A percentile compares a stretch with the other conserved stretches of the same genome.
phyloP scores from a whole-genome alignment of 2,329 filamentous ascomycete species.

The Arthrobotrys entomopaga region DNA sequence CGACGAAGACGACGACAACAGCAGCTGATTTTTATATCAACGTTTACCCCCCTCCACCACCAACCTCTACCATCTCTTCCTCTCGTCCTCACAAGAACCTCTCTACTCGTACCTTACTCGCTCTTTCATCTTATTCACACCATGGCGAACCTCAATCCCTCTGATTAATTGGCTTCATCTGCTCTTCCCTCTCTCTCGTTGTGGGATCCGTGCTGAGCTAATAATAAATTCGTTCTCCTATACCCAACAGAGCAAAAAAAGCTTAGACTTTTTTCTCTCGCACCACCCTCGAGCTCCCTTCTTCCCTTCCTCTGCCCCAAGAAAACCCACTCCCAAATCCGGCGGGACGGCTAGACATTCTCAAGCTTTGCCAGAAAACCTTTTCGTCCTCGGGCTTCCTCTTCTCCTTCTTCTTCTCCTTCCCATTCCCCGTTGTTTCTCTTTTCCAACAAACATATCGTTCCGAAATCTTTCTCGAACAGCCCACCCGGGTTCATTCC shows the following conservation, averaged over 20 bases:
- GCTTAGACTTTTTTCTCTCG: slow-evolving; percentile 42
- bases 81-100: slow-evolving; percentile 30
- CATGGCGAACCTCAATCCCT: slow-evolving; percentile 49
- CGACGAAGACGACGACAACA: background rate
- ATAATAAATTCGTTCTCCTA: slow-evolving; percentile 9
- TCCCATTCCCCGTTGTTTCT: slow-evolving; percentile 10
- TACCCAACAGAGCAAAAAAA: slow-evolving; percentile 47
- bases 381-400: slow-evolving; percentile 16
- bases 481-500: slow-evolving; percentile 18
- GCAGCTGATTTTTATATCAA: background rate
- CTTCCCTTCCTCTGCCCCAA: slow-evolving; percentile 12
- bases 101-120: slow-evolving; percentile 14
- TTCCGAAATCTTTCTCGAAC: slow-evolving; percentile 26
- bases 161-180: slow-evolving; percentile 24
- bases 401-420: slow-evolving; percentile 1
- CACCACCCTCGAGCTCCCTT: slow-evolving; percentile 29
- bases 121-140: slow-evolving; percentile 16
- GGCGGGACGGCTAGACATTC: slow-evolving; percentile 27
- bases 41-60: background rate
- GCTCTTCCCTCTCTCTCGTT: slow-evolving; percentile 13
- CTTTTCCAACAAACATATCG: background rate
- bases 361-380: slow-evolving; percentile 33
- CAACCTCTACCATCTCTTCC: slow-evolving; percentile 6
- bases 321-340: slow-evolving; percentile 38
- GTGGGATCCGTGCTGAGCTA: slow-evolving; percentile 11